phyloP scores from a whole-genome alignment of 768 basidiomycete genomes.

The Coprinopsis marcescibilis region DNA sequence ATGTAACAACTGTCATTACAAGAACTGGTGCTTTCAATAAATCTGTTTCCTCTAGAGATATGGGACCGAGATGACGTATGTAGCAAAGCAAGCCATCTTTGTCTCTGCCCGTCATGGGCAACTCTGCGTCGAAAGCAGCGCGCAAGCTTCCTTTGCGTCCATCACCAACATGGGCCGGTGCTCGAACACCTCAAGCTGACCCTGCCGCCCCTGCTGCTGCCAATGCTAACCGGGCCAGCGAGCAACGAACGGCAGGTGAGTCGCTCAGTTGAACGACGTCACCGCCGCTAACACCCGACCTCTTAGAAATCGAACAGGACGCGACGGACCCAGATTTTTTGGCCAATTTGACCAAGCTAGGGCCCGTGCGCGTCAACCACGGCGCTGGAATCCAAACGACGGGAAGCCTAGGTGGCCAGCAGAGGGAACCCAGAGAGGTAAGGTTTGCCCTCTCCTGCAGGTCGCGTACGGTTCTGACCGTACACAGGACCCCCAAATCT shows the following conservation, averaged over 20 bases:
- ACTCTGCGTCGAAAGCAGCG: conserved; percentile 51
- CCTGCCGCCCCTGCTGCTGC: conserved; percentile 10
- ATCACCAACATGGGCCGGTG: conserved; percentile 45
- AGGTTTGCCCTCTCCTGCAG: neutral
- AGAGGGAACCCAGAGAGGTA: neutral
- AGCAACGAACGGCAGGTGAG: conserved; percentile 46
- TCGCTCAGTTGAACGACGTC: neutral
- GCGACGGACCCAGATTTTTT: conserved; percentile 69
- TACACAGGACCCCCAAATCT: conserved; percentile 19
- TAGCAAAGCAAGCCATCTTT: neutral
- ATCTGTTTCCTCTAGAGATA: conserved; percentile 1
- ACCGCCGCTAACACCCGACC: neutral
- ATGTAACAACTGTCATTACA: neutral
- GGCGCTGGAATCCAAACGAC: conserved; percentile 26
- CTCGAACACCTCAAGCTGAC: conserved; percentile 28
- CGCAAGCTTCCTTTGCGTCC: conserved; percentile 48
- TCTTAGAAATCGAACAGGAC: conserved; percentile 55
- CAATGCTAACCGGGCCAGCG: conserved; percentile 32
- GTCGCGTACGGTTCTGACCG: conserved; percentile 4
- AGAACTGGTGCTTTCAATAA: conserved; percentile 1
- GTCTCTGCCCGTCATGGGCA: conserved; percentile 48
- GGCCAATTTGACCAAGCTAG: conserved; percentile 56
- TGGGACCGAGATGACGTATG: neutral
- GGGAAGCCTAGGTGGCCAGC: conserved; percentile 12
- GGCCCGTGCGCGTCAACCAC: conserved; percentile 67